Conservation (phyloP, 352 stramenopile species). For the Pythium dissotocum region DNA sequence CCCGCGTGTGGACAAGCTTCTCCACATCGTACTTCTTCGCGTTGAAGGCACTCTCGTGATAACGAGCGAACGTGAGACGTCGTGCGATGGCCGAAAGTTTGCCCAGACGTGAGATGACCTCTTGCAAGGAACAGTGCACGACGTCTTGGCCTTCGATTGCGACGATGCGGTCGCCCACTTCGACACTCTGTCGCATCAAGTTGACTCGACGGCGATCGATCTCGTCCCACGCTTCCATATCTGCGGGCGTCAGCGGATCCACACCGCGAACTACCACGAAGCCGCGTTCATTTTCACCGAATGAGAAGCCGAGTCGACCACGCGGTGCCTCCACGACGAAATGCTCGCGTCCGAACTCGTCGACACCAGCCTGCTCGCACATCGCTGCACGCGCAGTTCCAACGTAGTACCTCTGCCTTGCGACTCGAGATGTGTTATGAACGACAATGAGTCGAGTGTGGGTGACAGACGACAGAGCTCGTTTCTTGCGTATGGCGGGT, state of each 20-base stretch:
- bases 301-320: conserved; percentile 52
- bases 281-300: conserved; percentile 47
- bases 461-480: background rate
- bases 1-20: conserved; percentile 46
- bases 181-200: conserved; percentile 35
- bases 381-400: conserved; percentile 10
- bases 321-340: conserved; percentile 48
- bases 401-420: background rate
- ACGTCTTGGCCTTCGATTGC: conserved; percentile 51
- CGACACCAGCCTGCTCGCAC: conserved; percentile 31
- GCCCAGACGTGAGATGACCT: conserved; percentile 46
- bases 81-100: conserved; percentile 44
- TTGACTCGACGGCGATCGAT: conserved; percentile 36
- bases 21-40: conserved; percentile 47
- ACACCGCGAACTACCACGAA: conserved; percentile 50
- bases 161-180: conserved; percentile 50
- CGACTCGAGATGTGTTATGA: background rate
- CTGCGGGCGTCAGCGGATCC: conserved; percentile 26
- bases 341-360: conserved; percentile 51
- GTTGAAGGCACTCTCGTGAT: conserved; percentile 33
- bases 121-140: conserved; percentile 38
- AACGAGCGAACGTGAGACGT: conserved; percentile 52
- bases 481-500: background rate
- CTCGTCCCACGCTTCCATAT: conserved; percentile 37
- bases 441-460: background rate